Conservation (phyloP, 2,329 filamentous ascomycete genomes). For the Piedraia hortae region DNA sequence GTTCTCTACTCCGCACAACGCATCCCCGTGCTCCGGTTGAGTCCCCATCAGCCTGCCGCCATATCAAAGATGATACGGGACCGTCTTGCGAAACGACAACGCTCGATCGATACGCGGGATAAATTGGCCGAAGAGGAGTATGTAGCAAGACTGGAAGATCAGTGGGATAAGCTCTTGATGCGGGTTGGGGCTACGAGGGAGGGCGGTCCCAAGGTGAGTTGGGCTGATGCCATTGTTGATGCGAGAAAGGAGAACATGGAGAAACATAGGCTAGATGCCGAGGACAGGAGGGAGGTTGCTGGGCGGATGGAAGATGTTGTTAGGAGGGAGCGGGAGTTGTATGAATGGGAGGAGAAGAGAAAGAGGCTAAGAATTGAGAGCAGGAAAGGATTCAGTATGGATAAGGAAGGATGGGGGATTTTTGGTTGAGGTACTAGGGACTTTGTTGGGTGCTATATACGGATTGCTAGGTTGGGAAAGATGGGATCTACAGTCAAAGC, state of each 20-base stretch:
- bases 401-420: no score
- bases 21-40: conserved; percentile 36
- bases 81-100: conserved; percentile 20
- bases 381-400: no score
- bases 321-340: conserved; percentile 20
- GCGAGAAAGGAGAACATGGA: conserved; percentile 13
- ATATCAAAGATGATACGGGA: conserved; percentile 30
- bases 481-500: no score
- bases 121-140: conserved; percentile 17
- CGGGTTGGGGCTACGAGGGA: conserved; percentile 3
- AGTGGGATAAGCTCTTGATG: conserved; percentile 19
- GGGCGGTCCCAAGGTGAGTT: conserved; percentile 6
- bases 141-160: conserved; percentile 19
- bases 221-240: conserved; percentile 11
- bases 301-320: conserved; percentile 21
- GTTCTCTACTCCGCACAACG: conserved; percentile 24
- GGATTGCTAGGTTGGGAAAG: no score
- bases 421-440: no score
- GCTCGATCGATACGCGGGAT: conserved; percentile 15
- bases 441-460: no score
- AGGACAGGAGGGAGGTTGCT: conserved; percentile 12
- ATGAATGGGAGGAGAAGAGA: conserved; percentile 14
- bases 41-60: conserved; percentile 34
- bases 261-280: conserved; percentile 6
- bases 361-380: no score